A percentile compares a stretch with the other conserved stretches of the same genome.
These are phyloP conservation scores for Jatropha multifida DNA, from an alignment of 441 rosid species.

Conservation along the genomic window DNA sequence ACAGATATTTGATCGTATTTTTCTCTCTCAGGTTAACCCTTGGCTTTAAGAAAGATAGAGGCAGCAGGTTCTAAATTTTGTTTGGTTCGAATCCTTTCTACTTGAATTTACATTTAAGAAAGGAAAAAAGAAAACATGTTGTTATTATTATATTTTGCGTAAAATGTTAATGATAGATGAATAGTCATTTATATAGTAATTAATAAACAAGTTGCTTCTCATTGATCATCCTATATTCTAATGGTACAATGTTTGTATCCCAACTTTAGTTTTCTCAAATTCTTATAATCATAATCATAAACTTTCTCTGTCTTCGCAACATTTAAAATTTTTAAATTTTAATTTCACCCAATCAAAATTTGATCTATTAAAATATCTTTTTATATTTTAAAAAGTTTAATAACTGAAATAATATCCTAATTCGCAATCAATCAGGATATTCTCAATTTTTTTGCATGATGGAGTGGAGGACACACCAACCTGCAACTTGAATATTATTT, in stretches of 20 bases:
- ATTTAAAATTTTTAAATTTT: neutral
- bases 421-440: too few species aligned
- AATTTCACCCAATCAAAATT: neutral
- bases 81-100: neutral
- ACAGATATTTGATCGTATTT: neutral
- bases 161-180: too few species aligned
- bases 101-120: neutral
- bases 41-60: too few species aligned
- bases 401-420: too few species aligned
- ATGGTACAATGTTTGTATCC: neutral
- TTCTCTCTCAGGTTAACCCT: too few species aligned
- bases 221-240: neutral
- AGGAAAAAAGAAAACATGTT: too few species aligned
- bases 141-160: too few species aligned
- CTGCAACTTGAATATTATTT: neutral
- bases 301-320: neutral
- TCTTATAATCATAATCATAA: neutral
- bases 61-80: neutral
- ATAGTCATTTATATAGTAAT: neutral
- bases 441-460: too few species aligned
- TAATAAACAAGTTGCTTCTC: neutral
- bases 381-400: too few species aligned
- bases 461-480: neutral
- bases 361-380: neutral
- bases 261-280: neutral